Evolutionary conservation across 164 flowering plant species (phyloP).

Genomic region (Brasenia schreberi): DNA sequence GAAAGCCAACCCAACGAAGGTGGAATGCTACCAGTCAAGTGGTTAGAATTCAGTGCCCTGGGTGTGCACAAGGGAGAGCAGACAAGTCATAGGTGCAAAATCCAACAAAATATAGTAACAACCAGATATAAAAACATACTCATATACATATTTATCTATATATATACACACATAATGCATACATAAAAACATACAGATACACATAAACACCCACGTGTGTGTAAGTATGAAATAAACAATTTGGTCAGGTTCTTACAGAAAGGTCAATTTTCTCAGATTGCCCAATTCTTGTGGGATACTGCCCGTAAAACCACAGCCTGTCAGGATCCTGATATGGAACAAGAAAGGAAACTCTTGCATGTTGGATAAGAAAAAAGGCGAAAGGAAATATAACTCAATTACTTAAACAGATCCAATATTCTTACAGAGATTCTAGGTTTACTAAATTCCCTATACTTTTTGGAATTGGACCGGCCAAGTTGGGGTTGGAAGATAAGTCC

Average conservation of each 20-base stretch:
- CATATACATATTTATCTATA: too few species aligned
- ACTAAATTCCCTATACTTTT: conserved; percentile 46
- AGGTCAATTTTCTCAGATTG: conserved; percentile 46
- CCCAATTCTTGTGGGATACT: conserved; percentile 73
- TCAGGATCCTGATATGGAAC: conserved; percentile 45
- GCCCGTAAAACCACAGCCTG: conserved; percentile 76
- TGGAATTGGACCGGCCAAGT: conserved; percentile 55
- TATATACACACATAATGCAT: too few species aligned
- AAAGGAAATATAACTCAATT: not conserved
- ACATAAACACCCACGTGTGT: too few species aligned
- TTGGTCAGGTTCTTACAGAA: conserved; percentile 44
- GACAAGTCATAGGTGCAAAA: not conserved
- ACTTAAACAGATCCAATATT: not conserved
- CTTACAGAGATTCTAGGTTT: conserved; percentile 64
- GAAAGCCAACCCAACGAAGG: conserved; percentile 65
- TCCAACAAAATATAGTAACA: not conserved
- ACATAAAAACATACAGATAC: too few species aligned
- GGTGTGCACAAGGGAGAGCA: conserved; percentile 6
- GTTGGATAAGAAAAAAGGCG: not conserved
- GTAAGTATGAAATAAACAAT: too few species aligned
- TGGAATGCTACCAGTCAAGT: conserved; percentile 65
- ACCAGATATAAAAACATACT: too few species aligned
- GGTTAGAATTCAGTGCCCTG: conserved; percentile 85
- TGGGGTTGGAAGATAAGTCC: conserved; percentile 70
- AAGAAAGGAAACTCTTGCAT: not conserved